These are phyloP conservation scores for Flaveria linearis DNA, from an alignment of 129 eudicot species.

Conservation along the genomic window DNA sequence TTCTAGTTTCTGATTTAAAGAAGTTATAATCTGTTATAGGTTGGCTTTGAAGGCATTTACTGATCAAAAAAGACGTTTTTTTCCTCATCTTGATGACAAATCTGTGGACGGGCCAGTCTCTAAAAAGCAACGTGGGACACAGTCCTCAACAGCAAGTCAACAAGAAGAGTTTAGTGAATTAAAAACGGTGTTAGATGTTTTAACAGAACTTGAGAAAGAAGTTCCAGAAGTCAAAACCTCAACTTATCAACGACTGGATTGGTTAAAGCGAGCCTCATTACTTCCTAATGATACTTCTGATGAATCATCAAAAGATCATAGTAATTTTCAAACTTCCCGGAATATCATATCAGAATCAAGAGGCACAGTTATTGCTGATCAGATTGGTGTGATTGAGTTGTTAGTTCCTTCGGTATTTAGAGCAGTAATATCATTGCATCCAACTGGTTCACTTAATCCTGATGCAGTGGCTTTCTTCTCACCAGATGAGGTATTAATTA, in stretches of 20 bases:
- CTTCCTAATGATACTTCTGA: slow-evolving; percentile 57
- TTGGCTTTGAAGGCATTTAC: slow-evolving; percentile 94
- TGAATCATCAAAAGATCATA: slow-evolving; percentile 53
- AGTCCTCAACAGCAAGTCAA: slow-evolving; percentile 39
- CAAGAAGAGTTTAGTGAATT: slow-evolving; percentile 56
- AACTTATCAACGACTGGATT: slow-evolving; percentile 72
- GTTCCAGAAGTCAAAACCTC: slow-evolving; percentile 56
- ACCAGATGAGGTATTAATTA: slow-evolving; percentile 86
- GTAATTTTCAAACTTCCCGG: slow-evolving; percentile 48
- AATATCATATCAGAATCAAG: slow-evolving; percentile 54
- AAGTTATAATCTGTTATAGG: slow-evolving; percentile 35
- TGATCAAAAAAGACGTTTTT: slow-evolving; percentile 80
- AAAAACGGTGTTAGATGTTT: slow-evolving; percentile 58
- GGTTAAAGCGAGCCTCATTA: slow-evolving; percentile 73
- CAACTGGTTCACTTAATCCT: slow-evolving; percentile 84
- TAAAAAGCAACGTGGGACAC: slow-evolving; percentile 64
- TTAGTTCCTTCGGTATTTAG: slow-evolving; percentile 74
- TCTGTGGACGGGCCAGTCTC: slow-evolving; percentile 41
- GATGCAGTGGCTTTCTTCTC: slow-evolving; percentile 97
- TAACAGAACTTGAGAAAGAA: slow-evolving; percentile 64
- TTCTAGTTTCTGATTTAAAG: not conserved
- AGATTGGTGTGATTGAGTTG: slow-evolving; percentile 80
- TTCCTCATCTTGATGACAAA: slow-evolving; percentile 71
- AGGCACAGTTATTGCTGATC: slow-evolving; percentile 45
- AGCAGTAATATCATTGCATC: slow-evolving; percentile 80